Evolutionary conservation across 2,329 filamentous ascomycete species (phyloP), one percentile per base, ranked within the genome.

Genomic region (Trichoderma harzianum): DNA sequence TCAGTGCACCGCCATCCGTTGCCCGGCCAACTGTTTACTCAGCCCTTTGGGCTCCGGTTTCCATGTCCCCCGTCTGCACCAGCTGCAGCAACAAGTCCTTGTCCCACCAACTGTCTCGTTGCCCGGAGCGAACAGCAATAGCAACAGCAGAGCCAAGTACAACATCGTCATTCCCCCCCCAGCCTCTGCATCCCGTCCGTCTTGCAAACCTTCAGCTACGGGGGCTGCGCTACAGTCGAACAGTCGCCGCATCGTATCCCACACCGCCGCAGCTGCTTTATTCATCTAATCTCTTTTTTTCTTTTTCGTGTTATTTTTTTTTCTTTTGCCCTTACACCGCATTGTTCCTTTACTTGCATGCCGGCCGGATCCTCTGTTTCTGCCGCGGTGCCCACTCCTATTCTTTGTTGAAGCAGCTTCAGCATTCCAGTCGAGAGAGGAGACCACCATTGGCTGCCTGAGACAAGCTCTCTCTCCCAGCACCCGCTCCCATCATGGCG

Each of bases 401-500:
- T 63, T 55, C 47, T 62, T 39, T 64, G 32, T 51, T 64, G 71
- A 73, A 73, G 51, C 26, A 55, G 70, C 63, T 68, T 73, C 72
- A 70, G 69, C 72, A 74, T 74, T 74, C 73, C 67, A 57, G 66
- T 43, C 70, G 57, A 43, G 53, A 58, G 51, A 71, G 24, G 61
- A 60, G 36, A 53, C 32, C 16, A 21, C 47, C 47, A 28, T 34
- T 66, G 60, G 43, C 24, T 43, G n/a, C 69, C 69, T 51, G 70
- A 58, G 24, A 47, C 61, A 72, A 53, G 43, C 64, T 53, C 70
- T 47, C 28, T 32, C n/a, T 43, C 39, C 57, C 60, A 32, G 61
- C 24, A 65, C 53, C 60, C 53, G 47, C 34, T 63, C 39, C 66
- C 75, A 79, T 74, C 77, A 89, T 89, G 87, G 83, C 87, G 79